Evolutionary conservation across 176 grass and related monocot genomes (phyloP), one percentile per base, ranked within the genome.

Genomic region (Lolium rigidum): DNA sequence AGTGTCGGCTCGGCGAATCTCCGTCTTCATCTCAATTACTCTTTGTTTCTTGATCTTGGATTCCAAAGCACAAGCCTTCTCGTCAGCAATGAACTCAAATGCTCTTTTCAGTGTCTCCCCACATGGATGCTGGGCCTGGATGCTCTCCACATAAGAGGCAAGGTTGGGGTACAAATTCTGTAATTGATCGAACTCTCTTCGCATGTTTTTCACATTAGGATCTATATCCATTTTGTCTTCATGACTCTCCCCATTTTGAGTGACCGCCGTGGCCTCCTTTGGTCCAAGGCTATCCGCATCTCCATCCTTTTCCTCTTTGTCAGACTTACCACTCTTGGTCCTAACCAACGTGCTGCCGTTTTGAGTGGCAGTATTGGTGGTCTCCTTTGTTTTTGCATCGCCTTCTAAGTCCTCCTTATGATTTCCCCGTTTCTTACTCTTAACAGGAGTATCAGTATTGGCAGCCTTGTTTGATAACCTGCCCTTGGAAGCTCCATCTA

Each of bases 51-150:
- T 83, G 74, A 87, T 61, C 57, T 80, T 87, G 14, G 57, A 72
- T 57, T 90, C 89, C 18, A 90, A 10, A 25, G 22, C 4, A 22
- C n/a, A 26, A 67, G 89, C 89, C 81, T 84, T 90, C 20, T 87
- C 84, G 50, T 90, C 75, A 21, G 13, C 3, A 67, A 90, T 87
- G 2, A n/a, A 80, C 48, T 58, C 67, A 87, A 90, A 90, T 51
- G 80, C 80, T 67, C 80, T 79, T 80, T 83, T 90, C 57, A 90
- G 59, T 57, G 80, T 67, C 80, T 38, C 48, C 25, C 89, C 89
- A 47, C 80, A 74, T n/a, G 74, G 46, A 83, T 90, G 57, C 7
- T 87, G 47, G 14, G 8, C 58, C 47, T 59, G 38, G 8, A 90
- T 87, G 38, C 15, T 35, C 38, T 83, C 80, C 80, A 87, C 89